Evolutionary conservation across 495 filamentous ascomycete genomes (phyloP).

Genomic region (Aspergillus carlsbadensis): DNA sequence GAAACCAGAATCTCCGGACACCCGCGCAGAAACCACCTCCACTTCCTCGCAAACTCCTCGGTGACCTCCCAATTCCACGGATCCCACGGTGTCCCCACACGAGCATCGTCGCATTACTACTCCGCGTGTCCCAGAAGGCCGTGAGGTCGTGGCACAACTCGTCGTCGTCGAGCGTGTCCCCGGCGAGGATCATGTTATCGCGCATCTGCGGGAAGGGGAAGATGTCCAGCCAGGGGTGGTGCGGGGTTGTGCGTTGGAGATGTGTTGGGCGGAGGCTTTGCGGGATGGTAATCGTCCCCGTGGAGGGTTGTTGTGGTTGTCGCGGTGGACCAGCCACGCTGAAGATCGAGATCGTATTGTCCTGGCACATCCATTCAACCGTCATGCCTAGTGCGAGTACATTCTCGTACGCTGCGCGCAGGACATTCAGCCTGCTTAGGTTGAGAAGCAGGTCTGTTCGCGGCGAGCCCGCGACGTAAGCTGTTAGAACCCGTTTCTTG

Average conservation of each 20-base stretch:
- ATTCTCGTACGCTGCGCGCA: too few species aligned
- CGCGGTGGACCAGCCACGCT: too few species aligned
- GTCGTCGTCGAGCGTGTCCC: constrained; percentile 17
- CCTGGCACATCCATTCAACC: too few species aligned
- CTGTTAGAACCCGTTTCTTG: too few species aligned
- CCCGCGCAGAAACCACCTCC: constrained; percentile 21
- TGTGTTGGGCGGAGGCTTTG: background rate
- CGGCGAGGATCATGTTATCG: constrained; percentile 28
- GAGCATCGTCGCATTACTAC: constrained; percentile 14
- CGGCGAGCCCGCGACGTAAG: too few species aligned
- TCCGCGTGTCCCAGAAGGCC: constrained; percentile 21
- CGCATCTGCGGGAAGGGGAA: constrained; percentile 32
- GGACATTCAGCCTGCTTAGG: too few species aligned
- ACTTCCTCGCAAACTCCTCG: constrained; percentile 27
- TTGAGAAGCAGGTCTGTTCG: too few species aligned
- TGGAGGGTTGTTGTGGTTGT: too few species aligned
- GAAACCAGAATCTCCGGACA: too few species aligned
- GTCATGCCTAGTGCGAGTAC: too few species aligned
- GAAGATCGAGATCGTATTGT: too few species aligned
- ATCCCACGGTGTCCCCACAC: constrained; percentile 35
- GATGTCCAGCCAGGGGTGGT: constrained; percentile 29
- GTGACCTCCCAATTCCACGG: constrained; percentile 30
- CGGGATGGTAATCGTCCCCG: too few species aligned
- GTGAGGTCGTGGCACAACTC: constrained; percentile 27
- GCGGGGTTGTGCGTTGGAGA: constrained; percentile 11